phyloP scores from a whole-genome alignment of 257 asterid species.

The Cruciata laevipes region DNA sequence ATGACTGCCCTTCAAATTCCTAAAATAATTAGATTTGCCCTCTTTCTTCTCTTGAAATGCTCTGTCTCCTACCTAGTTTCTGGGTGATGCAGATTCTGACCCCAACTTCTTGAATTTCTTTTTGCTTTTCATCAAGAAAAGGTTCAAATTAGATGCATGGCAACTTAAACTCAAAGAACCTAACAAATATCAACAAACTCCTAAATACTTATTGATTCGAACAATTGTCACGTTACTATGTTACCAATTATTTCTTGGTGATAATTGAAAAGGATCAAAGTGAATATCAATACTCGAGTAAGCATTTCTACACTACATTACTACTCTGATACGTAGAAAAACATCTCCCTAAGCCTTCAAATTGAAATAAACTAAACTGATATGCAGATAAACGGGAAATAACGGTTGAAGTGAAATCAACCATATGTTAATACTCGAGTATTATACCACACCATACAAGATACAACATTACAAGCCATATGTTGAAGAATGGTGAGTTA shows the following conservation, averaged over 20 bases:
- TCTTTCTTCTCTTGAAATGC: slow-evolving; percentile 19
- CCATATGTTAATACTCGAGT: no score
- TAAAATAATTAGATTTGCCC: neutral
- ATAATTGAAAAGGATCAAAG: no score
- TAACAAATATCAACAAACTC: neutral
- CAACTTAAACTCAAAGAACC: neutral
- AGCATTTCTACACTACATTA: no score
- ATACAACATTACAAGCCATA: neutral
- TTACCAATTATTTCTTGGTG: no score
- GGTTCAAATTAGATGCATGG: neutral
- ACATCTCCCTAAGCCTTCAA: no score
- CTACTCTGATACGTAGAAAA: no score
- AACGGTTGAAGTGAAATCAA: no score
- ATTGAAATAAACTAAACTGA: neutral
- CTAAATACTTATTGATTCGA: neutral
- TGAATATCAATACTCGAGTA: no score
- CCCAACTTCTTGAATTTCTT: neutral
- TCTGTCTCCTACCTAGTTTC: slow-evolving; percentile 15
- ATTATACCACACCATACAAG: no score
- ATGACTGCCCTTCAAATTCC: neutral
- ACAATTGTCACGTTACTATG: no score
- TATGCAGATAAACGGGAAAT: no score
- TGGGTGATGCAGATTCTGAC: slow-evolving; percentile 29
- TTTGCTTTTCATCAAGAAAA: slow-evolving; percentile 4
- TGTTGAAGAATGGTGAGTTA: neutral